These are phyloP conservation scores for Ophiocordyceps camponoti-floridani DNA, from an alignment of 2,329 filamentous ascomycete genomes.

Conservation along the genomic window DNA sequence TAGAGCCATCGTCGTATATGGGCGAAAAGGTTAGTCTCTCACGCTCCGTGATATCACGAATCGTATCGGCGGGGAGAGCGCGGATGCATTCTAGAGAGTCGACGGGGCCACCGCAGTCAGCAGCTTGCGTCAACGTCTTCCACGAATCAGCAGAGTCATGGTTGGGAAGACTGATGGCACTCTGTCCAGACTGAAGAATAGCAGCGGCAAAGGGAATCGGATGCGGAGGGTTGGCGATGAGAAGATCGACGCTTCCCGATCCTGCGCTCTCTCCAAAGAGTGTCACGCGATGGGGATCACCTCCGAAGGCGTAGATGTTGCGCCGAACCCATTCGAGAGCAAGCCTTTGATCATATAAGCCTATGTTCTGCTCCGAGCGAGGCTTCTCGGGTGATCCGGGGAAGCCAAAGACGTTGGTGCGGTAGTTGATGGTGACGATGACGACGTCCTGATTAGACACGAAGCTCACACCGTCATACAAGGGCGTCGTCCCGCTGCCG, in stretches of 20 bases:
- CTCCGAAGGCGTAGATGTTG: conserved; percentile 44
- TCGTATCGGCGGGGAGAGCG: conserved; percentile 3
- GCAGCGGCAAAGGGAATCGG: conserved; percentile 11
- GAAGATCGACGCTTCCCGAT: conserved; percentile 27
- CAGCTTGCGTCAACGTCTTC: conserved; percentile 2
- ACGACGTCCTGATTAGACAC: conserved; percentile 24
- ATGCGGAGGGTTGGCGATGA: conserved; percentile 5
- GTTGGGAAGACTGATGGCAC: conserved; percentile 1
- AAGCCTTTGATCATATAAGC: conserved; percentile 28
- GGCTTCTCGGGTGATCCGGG: conserved; percentile 7
- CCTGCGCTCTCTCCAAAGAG: conserved; percentile 41
- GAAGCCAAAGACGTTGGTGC: conserved; percentile 23
- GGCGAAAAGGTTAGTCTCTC: conserved; percentile 7
- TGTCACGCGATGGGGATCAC: conserved; percentile 40
- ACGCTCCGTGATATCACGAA: conserved; percentile 6
- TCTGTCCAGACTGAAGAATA: conserved; percentile 10
- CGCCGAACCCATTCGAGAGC: conserved; percentile 42
- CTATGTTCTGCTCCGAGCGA: not conserved
- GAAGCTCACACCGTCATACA: conserved; percentile 22
- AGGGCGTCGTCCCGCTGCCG: conserved; percentile 15
- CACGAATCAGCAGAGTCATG: conserved; percentile 4
- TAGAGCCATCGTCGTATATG: conserved; percentile 6
- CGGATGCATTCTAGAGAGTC: conserved; percentile 8
- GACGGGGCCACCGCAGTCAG: conserved; percentile 3
- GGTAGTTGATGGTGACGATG: conserved; percentile 27